Conservation (phyloP, 2,329 filamentous ascomycete genomes). For the Neospermospora avenae region DNA sequence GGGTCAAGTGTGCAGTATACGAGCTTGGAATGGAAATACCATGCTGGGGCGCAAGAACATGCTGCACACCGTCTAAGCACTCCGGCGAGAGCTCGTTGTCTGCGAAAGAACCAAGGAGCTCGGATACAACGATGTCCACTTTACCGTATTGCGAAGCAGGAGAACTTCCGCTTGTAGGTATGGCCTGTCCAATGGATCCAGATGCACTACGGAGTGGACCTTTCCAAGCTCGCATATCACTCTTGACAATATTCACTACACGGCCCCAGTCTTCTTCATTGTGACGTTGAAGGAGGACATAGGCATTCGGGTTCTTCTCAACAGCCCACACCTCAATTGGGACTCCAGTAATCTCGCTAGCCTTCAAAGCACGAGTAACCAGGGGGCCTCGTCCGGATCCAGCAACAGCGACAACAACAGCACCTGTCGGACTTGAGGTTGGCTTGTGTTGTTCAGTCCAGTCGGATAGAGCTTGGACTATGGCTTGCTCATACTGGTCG, state of each 20-base stretch:
- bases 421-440: constrained; percentile 65
- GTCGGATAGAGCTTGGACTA: constrained; percentile 75
- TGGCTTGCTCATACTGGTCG: constrained; percentile 86
- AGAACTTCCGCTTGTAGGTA: constrained; percentile 35
- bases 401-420: constrained; percentile 84
- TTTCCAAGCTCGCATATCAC: constrained; percentile 95
- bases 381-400: constrained; percentile 91
- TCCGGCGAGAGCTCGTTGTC: constrained; percentile 97
- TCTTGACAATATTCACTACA: constrained; percentile 83
- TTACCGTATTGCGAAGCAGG: constrained; percentile 52
- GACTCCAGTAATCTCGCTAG: constrained; percentile 72
- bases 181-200: constrained; percentile 35
- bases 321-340: constrained; percentile 85
- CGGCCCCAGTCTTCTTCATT: constrained; percentile 80
- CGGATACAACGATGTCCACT: constrained; percentile 91
- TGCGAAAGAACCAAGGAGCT: constrained; percentile 90
- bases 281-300: constrained; percentile 84
- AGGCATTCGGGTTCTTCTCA: constrained; percentile 98
- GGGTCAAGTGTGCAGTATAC: constrained; percentile 92
- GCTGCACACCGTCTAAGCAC: constrained; percentile 92
- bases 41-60: constrained; percentile 71
- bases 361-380: constrained; percentile 80
- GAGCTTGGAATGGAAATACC: constrained; percentile 92
- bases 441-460: constrained; percentile 72
- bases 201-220: constrained; percentile 58